phyloP scores from a whole-genome alignment of 768 basidiomycete genomes.

The Podaxis carcinomalis region DNA sequence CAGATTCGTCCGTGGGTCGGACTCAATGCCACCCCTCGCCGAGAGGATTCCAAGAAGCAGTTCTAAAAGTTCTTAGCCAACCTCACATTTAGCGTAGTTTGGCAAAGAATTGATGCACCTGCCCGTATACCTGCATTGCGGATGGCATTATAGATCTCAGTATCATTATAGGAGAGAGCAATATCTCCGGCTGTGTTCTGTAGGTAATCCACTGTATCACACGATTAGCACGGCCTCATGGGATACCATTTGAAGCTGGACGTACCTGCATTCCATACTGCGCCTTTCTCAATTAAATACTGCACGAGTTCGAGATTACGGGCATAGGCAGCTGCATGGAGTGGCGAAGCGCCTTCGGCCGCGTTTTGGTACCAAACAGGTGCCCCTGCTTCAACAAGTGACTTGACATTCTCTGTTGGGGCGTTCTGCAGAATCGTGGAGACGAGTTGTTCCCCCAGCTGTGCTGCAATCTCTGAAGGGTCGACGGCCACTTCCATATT shows the following conservation, averaged over 20 bases:
- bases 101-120: slow-evolving; percentile 45
- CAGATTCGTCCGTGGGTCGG: slow-evolving; percentile 17
- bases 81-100: background rate
- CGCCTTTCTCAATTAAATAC: slow-evolving; percentile 73
- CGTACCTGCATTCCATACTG: slow-evolving; percentile 86
- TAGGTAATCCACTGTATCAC: slow-evolving; percentile 61
- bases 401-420: slow-evolving; percentile 41
- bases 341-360: slow-evolving; percentile 69
- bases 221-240: background rate
- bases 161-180: slow-evolving; percentile 80
- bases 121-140: slow-evolving; percentile 91
- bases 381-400: slow-evolving; percentile 59
- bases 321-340: slow-evolving; percentile 84
- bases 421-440: slow-evolving; percentile 47
- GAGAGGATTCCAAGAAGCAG: slow-evolving; percentile 64
- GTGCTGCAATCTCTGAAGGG: slow-evolving; percentile 41
- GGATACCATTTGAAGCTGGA: slow-evolving; percentile 3
- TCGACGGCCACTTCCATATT: slow-evolving; percentile 16
- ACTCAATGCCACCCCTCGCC: slow-evolving; percentile 28
- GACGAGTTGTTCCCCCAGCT: slow-evolving; percentile 58
- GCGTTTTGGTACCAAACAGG: slow-evolving; percentile 90
- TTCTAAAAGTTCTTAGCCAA: slow-evolving; percentile 40
- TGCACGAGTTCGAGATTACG: slow-evolving; percentile 63
- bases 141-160: slow-evolving; percentile 67
- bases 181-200: slow-evolving; percentile 88